Percentiles rank a stretch among this genome's conserved stretches.
phyloP scores from a whole-genome alignment of 495 filamentous ascomycete genomes.

The Neurospora sp. region DNA sequence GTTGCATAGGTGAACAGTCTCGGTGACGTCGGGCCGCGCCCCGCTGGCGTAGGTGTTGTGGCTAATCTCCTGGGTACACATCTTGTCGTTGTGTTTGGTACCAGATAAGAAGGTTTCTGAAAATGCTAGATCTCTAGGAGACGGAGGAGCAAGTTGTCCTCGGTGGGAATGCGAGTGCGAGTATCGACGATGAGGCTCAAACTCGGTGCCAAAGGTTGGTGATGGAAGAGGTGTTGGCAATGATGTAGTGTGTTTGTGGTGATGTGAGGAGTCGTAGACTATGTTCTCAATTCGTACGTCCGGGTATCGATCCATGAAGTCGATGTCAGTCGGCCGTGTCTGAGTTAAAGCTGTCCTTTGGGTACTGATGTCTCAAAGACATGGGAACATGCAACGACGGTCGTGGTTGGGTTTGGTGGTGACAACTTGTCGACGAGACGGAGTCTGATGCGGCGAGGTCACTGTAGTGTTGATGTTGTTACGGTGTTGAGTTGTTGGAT shows the following conservation, averaged over 20 bases:
- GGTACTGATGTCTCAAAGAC: slow-evolving; percentile 29
- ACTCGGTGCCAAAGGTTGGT: not conserved
- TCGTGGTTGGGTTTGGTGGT: not conserved
- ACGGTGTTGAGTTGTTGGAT: not conserved
- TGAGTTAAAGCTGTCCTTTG: slow-evolving; percentile 26
- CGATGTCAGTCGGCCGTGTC: slow-evolving; percentile 34
- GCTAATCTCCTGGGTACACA: slow-evolving; percentile 34
- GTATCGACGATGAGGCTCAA: not conserved
- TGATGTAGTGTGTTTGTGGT: slow-evolving; percentile 7
- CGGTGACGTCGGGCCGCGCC: slow-evolving; percentile 14
- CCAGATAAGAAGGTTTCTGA: slow-evolving; percentile 11
- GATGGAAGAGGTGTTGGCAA: slow-evolving; percentile 1
- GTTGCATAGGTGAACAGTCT: slow-evolving; percentile 10
- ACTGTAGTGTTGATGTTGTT: not conserved
- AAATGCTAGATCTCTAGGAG: slow-evolving; percentile 9
- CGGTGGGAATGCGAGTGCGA: not conserved
- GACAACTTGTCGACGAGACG: not conserved
- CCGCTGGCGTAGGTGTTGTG: slow-evolving; percentile 25
- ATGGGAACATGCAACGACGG: slow-evolving; percentile 27
- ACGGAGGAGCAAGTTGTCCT: slow-evolving; percentile 6
- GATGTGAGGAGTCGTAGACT: slow-evolving; percentile 15
- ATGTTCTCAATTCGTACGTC: slow-evolving; percentile 23
- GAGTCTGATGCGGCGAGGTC: not conserved
- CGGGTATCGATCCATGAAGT: slow-evolving; percentile 4
- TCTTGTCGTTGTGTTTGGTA: slow-evolving; percentile 22